These are phyloP conservation scores for Citrus sinensis DNA, from an alignment of 345 rosid genomes.

Conservation along the genomic window DNA sequence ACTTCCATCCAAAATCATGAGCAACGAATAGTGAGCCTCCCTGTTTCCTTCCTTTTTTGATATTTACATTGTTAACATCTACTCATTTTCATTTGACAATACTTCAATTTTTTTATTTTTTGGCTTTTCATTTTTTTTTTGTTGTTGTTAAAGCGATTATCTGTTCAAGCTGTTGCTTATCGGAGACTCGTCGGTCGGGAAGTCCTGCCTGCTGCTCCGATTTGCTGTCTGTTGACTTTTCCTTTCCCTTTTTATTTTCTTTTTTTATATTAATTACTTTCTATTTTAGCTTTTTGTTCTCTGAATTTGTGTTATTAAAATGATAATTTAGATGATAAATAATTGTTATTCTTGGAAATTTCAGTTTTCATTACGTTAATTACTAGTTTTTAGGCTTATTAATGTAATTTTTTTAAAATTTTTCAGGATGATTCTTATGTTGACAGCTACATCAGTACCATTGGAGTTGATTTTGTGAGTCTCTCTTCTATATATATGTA, in stretches of 20 bases:
- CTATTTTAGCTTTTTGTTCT: neutral
- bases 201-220: slow-evolving; percentile 54
- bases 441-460: slow-evolving; percentile 82
- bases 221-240: too few species aligned
- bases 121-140: neutral
- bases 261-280: neutral
- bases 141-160: slow-evolving; percentile 47
- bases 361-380: neutral
- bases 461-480: slow-evolving; percentile 87
- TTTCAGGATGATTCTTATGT: slow-evolving; percentile 83
- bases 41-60: neutral
- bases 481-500: neutral
- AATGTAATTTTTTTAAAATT: neutral
- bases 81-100: neutral
- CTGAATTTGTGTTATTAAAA: neutral
- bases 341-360: neutral
- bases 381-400: neutral
- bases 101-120: too few species aligned
- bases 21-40: slow-evolving; percentile 52
- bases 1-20: slow-evolving; percentile 29
- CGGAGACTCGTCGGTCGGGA: slow-evolving; percentile 84
- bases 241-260: too few species aligned
- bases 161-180: slow-evolving; percentile 76
- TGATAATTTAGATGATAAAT: neutral
- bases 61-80: neutral